phyloP scores from a whole-genome alignment of 345 rosid genomes.

The Anacardium occidentale region DNA sequence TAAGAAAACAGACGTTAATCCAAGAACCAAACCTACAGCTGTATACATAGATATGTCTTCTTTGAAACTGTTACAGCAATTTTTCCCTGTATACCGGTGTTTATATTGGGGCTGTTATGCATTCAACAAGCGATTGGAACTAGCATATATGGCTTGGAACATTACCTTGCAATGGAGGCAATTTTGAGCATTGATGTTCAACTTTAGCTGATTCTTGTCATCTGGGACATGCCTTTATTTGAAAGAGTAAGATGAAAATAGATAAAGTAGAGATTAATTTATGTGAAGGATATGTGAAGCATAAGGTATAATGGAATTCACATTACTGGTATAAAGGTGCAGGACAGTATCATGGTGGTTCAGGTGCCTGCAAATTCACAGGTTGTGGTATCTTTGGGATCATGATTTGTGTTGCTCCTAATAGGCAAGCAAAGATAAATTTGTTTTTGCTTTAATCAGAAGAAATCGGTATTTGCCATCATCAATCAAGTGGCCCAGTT shows the following conservation, averaged over 20 bases:
- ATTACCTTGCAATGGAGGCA: slow-evolving; percentile 95
- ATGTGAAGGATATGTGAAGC: slow-evolving; percentile 10
- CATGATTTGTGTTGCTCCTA: slow-evolving; percentile 97
- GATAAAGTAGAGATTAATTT: neutral
- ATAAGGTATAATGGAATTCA: slow-evolving; percentile 10
- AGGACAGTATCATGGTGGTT: slow-evolving; percentile 89
- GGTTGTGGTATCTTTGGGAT: slow-evolving; percentile 65
- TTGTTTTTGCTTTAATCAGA: slow-evolving; percentile 12
- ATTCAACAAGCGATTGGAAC: no score
- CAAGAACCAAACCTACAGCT: neutral
- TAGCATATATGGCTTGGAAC: slow-evolving; percentile 26
- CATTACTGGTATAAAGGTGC: slow-evolving; percentile 93
- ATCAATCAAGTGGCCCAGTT: no score
- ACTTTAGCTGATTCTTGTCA: slow-evolving; percentile 60
- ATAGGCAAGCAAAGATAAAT: slow-evolving; percentile 15
- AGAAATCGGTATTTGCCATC: no score
- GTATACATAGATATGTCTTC: slow-evolving; percentile 3
- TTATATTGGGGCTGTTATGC: no score
- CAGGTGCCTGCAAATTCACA: slow-evolving; percentile 84
- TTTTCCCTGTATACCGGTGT: no score
- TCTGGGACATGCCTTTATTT: slow-evolving; percentile 64
- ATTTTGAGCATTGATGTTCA: slow-evolving; percentile 92
- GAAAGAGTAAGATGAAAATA: slow-evolving; percentile 17
- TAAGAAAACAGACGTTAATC: neutral
- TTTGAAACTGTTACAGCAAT: no score